Conservation (phyloP, 345 rosid species). For the Arabis alpina region DNA sequence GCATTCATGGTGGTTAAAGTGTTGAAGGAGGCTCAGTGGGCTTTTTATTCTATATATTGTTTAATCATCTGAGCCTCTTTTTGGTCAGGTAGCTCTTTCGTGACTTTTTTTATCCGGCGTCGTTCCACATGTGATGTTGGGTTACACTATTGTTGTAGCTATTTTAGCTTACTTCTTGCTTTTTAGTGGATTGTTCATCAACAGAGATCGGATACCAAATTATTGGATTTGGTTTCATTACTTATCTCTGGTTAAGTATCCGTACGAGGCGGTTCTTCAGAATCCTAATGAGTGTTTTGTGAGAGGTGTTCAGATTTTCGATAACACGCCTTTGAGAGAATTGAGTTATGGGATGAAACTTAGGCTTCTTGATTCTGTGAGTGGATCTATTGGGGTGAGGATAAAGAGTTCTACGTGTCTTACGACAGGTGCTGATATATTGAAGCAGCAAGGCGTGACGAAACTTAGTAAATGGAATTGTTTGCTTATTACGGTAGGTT, state of each 20-base stretch:
- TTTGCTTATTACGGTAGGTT: conserved; percentile 76
- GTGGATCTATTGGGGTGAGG: conserved; percentile 56
- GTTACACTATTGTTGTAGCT: conserved; percentile 75
- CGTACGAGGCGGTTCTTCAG: conserved; percentile 65
- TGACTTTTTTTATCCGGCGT: conserved; percentile 81
- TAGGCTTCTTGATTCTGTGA: conserved; percentile 57
- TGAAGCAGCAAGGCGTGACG: conserved; percentile 65
- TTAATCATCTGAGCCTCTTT: conserved; percentile 64
- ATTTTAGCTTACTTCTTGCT: conserved; percentile 78
- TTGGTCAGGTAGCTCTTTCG: conserved; percentile 90
- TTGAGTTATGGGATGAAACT: conserved; percentile 53
- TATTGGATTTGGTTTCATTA: conserved; percentile 93
- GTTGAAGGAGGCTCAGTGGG: conserved; percentile 70
- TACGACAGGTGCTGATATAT: conserved; percentile 63
- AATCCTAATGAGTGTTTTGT: conserved; percentile 69
- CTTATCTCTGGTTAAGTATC: conserved; percentile 80
- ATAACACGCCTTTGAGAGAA: conserved; percentile 59
- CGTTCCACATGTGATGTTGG: conserved; percentile 77
- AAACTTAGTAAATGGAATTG: conserved; percentile 76
- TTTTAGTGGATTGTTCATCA: conserved; percentile 91
- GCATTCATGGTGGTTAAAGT: conserved; percentile 96
- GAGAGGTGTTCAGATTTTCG: conserved; percentile 75
- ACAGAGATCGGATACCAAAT: conserved; percentile 62
- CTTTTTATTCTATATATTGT: conserved; percentile 67
- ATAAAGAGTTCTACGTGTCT: conserved; percentile 69